phyloP scores from a whole-genome alignment of 139 green algal species.

The Tetraselmis striata region DNA sequence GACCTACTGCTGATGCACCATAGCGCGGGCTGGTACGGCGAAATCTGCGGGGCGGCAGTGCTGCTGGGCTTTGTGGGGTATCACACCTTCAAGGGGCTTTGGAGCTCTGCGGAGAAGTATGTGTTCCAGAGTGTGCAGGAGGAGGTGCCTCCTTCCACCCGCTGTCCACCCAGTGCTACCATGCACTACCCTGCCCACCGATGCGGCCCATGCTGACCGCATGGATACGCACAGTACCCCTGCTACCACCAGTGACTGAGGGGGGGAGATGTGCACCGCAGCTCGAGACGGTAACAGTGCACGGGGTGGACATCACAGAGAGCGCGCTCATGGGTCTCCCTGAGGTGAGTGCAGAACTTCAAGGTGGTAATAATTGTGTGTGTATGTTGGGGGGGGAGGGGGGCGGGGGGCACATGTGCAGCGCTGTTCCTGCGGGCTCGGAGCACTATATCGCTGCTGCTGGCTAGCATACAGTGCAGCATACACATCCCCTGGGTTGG shows the following conservation, averaged over 20 bases:
- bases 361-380: background rate
- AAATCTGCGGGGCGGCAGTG: background rate
- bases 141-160: background rate
- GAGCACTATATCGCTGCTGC: no score
- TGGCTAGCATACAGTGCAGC: no score
- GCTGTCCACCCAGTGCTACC: background rate
- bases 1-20: background rate
- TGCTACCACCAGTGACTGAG: background rate
- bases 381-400: background rate
- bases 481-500: no score
- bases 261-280: constrained; percentile 14
- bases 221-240: background rate
- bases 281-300: constrained; percentile 29
- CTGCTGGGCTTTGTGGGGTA: background rate
- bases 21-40: background rate
- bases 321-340: constrained; percentile 50
- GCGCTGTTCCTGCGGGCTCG: background rate
- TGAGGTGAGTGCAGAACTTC: constrained; percentile 5
- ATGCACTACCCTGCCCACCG: background rate
- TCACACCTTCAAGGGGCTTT: background rate
- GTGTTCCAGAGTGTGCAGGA: background rate
- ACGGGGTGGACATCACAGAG: constrained; percentile 54
- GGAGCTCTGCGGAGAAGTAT: background rate
- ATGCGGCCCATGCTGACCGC: background rate
- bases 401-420: background rate